Evolutionary conservation across 257 asterid genomes (phyloP).

Genomic region (Primulina tabacum): DNA sequence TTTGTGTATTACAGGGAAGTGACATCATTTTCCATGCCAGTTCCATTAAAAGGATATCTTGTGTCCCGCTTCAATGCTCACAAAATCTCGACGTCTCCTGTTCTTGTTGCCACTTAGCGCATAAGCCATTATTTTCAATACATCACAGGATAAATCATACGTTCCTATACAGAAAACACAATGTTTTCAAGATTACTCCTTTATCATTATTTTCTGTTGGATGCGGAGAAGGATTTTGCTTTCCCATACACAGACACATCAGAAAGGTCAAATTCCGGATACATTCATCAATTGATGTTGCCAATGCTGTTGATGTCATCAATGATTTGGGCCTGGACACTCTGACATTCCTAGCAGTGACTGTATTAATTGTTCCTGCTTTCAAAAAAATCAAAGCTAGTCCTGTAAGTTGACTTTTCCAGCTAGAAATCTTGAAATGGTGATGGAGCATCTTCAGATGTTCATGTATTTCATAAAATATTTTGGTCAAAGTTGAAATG

Average conservation of each 20-base stretch:
- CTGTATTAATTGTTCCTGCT: conserved; percentile 92
- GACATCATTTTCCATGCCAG: conserved; percentile 42
- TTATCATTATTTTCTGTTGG: conserved; percentile 26
- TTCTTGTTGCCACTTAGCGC: conserved; percentile 34
- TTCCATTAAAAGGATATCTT: conserved; percentile 34
- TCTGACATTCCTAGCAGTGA: conserved; percentile 84
- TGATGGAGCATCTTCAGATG: background rate
- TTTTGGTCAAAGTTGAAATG: conserved; percentile 16
- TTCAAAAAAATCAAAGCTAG: conserved; percentile 85
- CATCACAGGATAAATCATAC: conserved; percentile 34
- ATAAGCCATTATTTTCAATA: conserved; percentile 34
- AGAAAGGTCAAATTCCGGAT: conserved; percentile 41
- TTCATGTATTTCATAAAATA: background rate
- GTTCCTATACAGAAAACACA: conserved; percentile 31
- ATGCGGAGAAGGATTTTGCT: conserved; percentile 37
- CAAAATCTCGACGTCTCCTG: conserved; percentile 35
- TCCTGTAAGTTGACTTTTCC: conserved; percentile 67
- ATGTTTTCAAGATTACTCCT: conserved; percentile 43
- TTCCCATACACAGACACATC: conserved; percentile 29
- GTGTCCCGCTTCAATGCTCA: conserved; percentile 29
- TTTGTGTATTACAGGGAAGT: conserved; percentile 55
- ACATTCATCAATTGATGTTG: conserved; percentile 66
- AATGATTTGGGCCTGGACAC: conserved; percentile 94
- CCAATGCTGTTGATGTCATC: conserved; percentile 88
- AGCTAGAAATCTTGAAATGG: conserved; percentile 10